A percentile compares a stretch with the other conserved stretches of the same genome.
phyloP scores from a whole-genome alignment of 345 rosid genomes.

The Laguncularia racemosa region DNA sequence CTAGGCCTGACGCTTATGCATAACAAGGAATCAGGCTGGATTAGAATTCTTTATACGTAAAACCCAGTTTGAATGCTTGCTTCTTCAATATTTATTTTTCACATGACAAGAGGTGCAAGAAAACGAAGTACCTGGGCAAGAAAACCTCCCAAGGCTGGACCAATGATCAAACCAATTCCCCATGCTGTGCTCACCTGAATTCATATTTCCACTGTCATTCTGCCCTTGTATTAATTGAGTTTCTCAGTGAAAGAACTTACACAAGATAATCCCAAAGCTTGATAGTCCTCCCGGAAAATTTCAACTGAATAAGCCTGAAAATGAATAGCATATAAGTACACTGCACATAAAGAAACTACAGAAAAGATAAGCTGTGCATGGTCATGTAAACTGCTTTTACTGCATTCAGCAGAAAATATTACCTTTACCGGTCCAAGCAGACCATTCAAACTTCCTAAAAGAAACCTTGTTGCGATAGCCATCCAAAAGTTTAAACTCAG shows the following conservation, averaged over 20 bases:
- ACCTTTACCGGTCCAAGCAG: conserved; percentile 94
- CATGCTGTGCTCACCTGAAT: conserved; percentile 87
- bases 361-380: neutral
- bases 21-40: too few species aligned
- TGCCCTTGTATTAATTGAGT: too few species aligned
- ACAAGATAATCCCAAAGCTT: conserved; percentile 72
- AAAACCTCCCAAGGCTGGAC: conserved; percentile 93
- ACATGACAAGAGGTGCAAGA: neutral
- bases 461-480: conserved; percentile 79
- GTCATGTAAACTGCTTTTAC: neutral
- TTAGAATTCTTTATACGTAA: too few species aligned
- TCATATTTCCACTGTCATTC: neutral
- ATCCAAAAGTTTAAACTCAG: conserved; percentile 87
- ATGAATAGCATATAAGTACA: neutral
- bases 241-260: conserved; percentile 35
- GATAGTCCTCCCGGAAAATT: conserved; percentile 63
- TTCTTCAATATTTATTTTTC: neutral
- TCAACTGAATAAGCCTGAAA: conserved; percentile 85
- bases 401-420: neutral
- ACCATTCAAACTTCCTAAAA: conserved; percentile 83
- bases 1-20: too few species aligned
- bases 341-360: neutral
- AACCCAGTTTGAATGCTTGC: neutral
- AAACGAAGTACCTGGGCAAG: conserved; percentile 68
- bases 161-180: conserved; percentile 94